phyloP scores from a whole-genome alignment of 345 rosid species.

The Eucalyptus regnans region DNA sequence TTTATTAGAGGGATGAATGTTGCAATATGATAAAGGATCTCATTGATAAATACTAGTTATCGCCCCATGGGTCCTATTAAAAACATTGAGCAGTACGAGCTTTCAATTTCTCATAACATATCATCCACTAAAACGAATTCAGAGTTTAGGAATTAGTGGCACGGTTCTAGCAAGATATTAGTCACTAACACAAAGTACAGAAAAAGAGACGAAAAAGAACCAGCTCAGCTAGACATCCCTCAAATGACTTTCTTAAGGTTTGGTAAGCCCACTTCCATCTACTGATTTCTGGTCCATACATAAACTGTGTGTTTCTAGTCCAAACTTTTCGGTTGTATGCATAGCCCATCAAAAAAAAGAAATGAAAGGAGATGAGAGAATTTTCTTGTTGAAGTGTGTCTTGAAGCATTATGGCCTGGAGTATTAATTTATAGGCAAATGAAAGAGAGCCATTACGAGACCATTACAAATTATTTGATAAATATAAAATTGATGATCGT shows the following conservation, averaged over 20 bases:
- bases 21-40: not conserved
- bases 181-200: not conserved
- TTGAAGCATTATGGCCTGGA: not conserved
- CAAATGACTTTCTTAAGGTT: not conserved
- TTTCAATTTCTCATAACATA: not conserved
- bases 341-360: too few species aligned
- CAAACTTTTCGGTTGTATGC: too few species aligned
- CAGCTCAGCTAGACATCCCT: not conserved
- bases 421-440: not conserved
- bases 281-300: too few species aligned
- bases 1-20: not conserved
- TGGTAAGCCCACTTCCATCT: not conserved
- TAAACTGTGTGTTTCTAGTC: too few species aligned
- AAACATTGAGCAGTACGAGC: not conserved
- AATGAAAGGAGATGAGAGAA: too few species aligned
- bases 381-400: too few species aligned
- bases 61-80: not conserved
- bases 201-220: not conserved
- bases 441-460: not conserved
- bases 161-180: not conserved
- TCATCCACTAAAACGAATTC: not conserved
- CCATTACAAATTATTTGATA: not conserved
- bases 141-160: not conserved
- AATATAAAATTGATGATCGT: not conserved
- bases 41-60: not conserved